Conservation (phyloP, 1,139 yeast species). For the Candida sojae region DNA sequence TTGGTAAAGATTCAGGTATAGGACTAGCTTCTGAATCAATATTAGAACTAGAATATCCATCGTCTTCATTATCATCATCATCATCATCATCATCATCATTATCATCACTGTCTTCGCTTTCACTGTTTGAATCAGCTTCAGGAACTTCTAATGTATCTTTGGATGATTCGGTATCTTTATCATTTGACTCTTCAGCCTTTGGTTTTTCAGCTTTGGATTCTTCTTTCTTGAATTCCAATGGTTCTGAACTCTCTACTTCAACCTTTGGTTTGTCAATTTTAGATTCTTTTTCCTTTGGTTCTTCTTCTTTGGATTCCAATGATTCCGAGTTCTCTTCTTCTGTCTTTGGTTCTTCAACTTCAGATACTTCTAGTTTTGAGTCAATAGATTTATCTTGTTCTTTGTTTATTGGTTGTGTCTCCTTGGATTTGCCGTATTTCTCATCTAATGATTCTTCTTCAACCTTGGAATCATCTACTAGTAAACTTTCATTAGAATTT, state of each 20-base stretch:
- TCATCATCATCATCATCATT: conserved; percentile 3
- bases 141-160: background rate
- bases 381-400: background rate
- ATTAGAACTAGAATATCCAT: background rate
- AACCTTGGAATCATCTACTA: background rate
- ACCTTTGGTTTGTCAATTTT: conserved; percentile 5
- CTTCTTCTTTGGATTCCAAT: background rate
- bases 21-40: conserved; percentile 1
- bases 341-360: background rate
- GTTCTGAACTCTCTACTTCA: conserved; percentile 7
- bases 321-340: background rate
- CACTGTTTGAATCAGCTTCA: background rate
- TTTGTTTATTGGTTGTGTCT: background rate
- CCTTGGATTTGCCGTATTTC: too few species aligned
- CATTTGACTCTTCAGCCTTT: background rate
- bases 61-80: conserved; percentile 5
- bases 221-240: background rate
- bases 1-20: background rate
- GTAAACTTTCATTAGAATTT: too few species aligned
- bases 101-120: background rate
- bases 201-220: background rate
- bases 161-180: background rate
- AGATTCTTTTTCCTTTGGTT: background rate
- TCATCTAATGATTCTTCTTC: background rate
- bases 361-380: background rate